Evolutionary conservation across 306 rosid species (phyloP), one percentile per base, ranked within the genome.

Genomic region (Inga oerstediana): DNA sequence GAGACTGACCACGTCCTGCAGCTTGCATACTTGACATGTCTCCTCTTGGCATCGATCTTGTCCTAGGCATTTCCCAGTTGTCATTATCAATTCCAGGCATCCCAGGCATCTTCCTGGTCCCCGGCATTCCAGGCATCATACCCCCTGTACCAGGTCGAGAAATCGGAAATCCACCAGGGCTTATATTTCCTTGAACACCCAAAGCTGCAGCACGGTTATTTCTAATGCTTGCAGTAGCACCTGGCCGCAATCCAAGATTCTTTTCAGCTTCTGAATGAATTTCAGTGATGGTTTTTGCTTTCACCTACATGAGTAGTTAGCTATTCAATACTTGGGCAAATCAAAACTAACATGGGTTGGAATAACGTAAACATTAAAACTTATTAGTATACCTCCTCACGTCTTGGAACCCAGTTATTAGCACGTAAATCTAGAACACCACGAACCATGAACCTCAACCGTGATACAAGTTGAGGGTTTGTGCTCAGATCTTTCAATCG

Each of bases 121-220:
- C 99, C 0, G 98, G 98, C 97, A 94, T 90, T 78, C 99, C 99
- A 24, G 99, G 99, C 98, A 96, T 96, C 96, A 94, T 85, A 32
- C 98, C 98, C 2, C 99, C 99, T 6, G 88, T 87, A 78, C 98
- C 99, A 79, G 94, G 91, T 72, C 97, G 89, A 35, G 85, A 83
- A 67, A 91, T 88, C 12, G 97, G 93, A 52, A 84, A 92, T 59
- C 95, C 97, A 11, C 91, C 94, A 1, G 92, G 88, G 81, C 84
- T 81, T 5, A 91, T 75, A 79, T 76, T 92, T 61, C 97, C 99
- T 83, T 88, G 91, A 81, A 46, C 83, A 39, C 91, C 91, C 56
- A 98, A 84, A 78, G 68, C 66, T 34, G 49, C 64, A 62, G 86
- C 91, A 59, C 97, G 99, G 77, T 59, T 76, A 79, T 86, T 90